phyloP scores from a whole-genome alignment of 2,329 filamentous ascomycete genomes.

The Talaromyces rugulosus region DNA sequence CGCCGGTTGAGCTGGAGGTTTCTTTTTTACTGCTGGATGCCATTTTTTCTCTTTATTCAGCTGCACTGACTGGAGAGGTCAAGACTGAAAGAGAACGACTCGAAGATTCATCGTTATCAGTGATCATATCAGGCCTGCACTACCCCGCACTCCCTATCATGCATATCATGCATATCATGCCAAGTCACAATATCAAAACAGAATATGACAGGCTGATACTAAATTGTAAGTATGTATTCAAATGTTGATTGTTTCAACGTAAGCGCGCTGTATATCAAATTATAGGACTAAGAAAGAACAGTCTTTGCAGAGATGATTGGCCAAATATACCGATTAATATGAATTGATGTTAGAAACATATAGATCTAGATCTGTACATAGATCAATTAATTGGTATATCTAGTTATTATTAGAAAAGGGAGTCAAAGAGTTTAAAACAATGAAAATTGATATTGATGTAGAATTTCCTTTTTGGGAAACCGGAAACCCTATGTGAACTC shows the following conservation, averaged over 20 bases:
- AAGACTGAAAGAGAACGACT: too few species aligned
- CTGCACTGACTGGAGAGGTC: too few species aligned
- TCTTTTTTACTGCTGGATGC: neutral
- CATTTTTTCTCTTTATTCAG: neutral
- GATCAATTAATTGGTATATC: neutral
- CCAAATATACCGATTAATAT: neutral
- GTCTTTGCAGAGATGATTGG: neutral
- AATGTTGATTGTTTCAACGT: too few species aligned
- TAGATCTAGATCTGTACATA: neutral
- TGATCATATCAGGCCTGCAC: neutral
- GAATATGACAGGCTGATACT: neutral
- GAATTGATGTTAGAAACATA: neutral
- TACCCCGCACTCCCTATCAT: conserved; percentile 6
- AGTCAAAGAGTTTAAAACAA: too few species aligned
- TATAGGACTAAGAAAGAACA: neutral
- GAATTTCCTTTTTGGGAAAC: too few species aligned
- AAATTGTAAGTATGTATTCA: neutral
- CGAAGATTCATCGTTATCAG: neutral
- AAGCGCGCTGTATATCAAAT: neutral
- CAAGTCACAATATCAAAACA: neutral
- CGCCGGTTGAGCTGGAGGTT: conserved; percentile 23
- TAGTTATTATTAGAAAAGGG: too few species aligned
- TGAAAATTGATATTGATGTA: too few species aligned
- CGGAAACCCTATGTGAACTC: too few species aligned
- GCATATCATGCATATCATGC: neutral